These are phyloP conservation scores for Cyclanthera cordifolia DNA, from an alignment of 306 rosid genomes.

Conservation along the genomic window DNA sequence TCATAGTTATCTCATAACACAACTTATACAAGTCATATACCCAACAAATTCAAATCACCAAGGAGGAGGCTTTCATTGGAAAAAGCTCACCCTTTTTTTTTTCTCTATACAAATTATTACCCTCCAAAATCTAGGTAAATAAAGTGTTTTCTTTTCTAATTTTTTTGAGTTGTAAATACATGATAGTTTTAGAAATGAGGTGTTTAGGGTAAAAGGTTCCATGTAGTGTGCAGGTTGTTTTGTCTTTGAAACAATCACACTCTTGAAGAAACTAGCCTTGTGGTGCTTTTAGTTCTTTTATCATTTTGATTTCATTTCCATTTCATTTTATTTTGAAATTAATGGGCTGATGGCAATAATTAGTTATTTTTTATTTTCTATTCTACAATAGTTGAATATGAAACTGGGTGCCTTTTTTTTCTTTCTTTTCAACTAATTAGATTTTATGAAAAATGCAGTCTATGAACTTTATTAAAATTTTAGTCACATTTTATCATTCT, in stretches of 20 bases:
- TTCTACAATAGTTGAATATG: no score
- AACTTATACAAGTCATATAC: not conserved
- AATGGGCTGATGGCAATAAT: not conserved
- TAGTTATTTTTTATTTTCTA: no score
- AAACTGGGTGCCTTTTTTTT: no score
- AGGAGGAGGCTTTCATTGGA: not conserved
- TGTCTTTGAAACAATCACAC: not conserved
- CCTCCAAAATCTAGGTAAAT: not conserved
- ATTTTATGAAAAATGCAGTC: no score
- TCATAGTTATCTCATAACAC: not conserved
- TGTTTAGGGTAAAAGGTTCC: slow-evolving; percentile 1
- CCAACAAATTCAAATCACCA: not conserved
- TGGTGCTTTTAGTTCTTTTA: not conserved
- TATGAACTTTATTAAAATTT: no score
- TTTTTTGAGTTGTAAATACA: not conserved
- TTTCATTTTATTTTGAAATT: no score
- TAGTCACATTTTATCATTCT: no score
- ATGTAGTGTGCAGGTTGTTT: not conserved
- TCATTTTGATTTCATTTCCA: no score
- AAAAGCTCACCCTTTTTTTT: not conserved
- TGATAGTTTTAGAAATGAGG: not conserved
- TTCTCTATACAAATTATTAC: not conserved
- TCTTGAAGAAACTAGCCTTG: not conserved
- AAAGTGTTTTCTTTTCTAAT: not conserved
- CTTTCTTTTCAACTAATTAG: no score